Conservation (phyloP, 257 asterid genomes). For the Prunella vulgaris region DNA sequence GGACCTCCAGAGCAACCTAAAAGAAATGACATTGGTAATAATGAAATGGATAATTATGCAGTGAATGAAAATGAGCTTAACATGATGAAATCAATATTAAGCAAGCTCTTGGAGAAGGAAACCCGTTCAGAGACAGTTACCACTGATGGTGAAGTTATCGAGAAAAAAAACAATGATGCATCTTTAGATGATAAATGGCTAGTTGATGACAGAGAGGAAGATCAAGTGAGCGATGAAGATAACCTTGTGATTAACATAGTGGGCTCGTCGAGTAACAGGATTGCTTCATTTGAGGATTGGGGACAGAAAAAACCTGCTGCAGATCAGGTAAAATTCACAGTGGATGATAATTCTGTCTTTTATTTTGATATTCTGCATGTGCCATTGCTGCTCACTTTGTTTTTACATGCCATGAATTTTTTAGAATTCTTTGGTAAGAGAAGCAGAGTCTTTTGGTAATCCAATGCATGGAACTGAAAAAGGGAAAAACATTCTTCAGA, state of each 20-base stretch:
- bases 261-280: slow-evolving; percentile 32
- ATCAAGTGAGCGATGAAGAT: slow-evolving; percentile 62
- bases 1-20: slow-evolving; percentile 29
- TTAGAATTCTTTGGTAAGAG: slow-evolving; percentile 33
- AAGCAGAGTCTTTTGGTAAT: slow-evolving; percentile 21
- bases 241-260: slow-evolving; percentile 60
- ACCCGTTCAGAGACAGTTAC: slow-evolving; percentile 24
- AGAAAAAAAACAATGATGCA: slow-evolving; percentile 18
- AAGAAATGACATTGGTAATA: slow-evolving; percentile 21
- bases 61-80: slow-evolving; percentile 69
- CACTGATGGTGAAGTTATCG: slow-evolving; percentile 21
- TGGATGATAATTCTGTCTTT: neutral
- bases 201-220: slow-evolving; percentile 33
- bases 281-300: slow-evolving; percentile 31
- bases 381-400: neutral
- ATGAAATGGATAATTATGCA: slow-evolving; percentile 38
- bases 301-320: slow-evolving; percentile 24
- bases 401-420: slow-evolving; percentile 5
- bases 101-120: slow-evolving; percentile 58
- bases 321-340: slow-evolving; percentile 38
- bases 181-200: slow-evolving; percentile 29
- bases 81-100: slow-evolving; percentile 63
- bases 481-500: slow-evolving; percentile 28
- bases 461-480: slow-evolving; percentile 19
- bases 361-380: neutral